phyloP scores from a whole-genome alignment of 1,284 basidiomycete species.

The Heterobasidion irregulare region DNA sequence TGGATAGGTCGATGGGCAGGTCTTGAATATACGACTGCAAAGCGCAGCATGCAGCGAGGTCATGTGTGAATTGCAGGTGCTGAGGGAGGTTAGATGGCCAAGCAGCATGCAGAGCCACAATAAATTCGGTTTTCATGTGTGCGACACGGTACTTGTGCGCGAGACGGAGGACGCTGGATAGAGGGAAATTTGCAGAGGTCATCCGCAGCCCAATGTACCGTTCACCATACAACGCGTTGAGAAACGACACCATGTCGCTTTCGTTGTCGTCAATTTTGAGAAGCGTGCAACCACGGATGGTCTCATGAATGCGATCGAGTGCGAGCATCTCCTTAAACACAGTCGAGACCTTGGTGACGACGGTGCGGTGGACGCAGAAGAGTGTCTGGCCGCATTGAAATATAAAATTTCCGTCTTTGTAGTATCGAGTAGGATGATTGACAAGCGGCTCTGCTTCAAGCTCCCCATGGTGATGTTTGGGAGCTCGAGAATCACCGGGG shows the following conservation, averaged over 20 bases:
- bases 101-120: slow-evolving; percentile 1
- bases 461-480: background rate
- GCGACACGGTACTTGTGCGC: slow-evolving; percentile 10
- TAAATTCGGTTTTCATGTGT: slow-evolving; percentile 4
- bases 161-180: slow-evolving; percentile 14
- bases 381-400: slow-evolving; percentile 8
- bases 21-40: too few species aligned
- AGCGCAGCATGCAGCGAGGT: background rate
- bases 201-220: slow-evolving; percentile 4
- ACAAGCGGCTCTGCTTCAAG: background rate
- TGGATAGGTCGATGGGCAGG: too few species aligned
- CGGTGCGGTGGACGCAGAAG: slow-evolving; percentile 11
- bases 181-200: slow-evolving; percentile 7
- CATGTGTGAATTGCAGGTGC: slow-evolving; percentile 3
- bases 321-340: slow-evolving; percentile 3
- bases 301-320: background rate
- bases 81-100: slow-evolving; percentile 7
- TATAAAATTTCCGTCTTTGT: slow-evolving; percentile 12
- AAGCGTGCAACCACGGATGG: slow-evolving; percentile 1
- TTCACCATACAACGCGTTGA: slow-evolving; percentile 10
- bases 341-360: slow-evolving; percentile 8
- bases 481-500: background rate
- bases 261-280: slow-evolving; percentile 4
- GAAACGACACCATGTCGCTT: slow-evolving; percentile 9
- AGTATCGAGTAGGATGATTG: slow-evolving; percentile 10